A percentile compares a stretch with the other conserved stretches of the same genome.
These are phyloP conservation scores for Silene uniflora DNA, from an alignment of 148 eudicot genomes.

Conservation along the genomic window DNA sequence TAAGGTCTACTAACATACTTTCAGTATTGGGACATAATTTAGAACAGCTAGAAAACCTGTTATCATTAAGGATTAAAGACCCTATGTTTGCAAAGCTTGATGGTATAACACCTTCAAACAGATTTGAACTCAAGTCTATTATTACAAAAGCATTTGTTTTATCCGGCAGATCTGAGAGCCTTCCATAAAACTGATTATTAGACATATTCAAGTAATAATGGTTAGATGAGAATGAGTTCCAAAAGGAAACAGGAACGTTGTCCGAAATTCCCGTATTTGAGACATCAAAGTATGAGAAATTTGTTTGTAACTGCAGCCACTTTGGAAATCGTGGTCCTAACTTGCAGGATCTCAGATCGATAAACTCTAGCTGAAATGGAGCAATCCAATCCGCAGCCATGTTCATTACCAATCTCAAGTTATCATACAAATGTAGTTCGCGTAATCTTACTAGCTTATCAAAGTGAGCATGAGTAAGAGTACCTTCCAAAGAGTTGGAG, in stretches of 20 bases:
- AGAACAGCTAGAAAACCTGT: conserved; percentile 4
- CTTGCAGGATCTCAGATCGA: conserved; percentile 10
- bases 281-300: no score
- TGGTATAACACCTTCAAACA: conserved; percentile 18
- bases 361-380: conserved; percentile 1
- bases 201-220: conserved; percentile 8
- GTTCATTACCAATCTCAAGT: conserved; percentile 11
- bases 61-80: not conserved
- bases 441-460: conserved; percentile 22
- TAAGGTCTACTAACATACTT: not conserved
- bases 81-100: not conserved
- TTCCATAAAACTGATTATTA: conserved; percentile 12
- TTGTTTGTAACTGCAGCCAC: no score
- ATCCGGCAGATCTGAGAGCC: not conserved
- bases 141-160: not conserved
- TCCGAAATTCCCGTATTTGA: not conserved
- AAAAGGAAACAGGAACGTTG: conserved; percentile 6
- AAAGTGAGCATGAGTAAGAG: conserved; percentile 18
- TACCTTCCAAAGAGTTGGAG: conserved; percentile 28
- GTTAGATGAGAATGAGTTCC: not conserved
- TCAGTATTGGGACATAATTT: conserved; percentile 11
- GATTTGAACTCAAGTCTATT: conserved; percentile 17
- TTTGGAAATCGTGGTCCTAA: not conserved
- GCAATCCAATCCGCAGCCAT: conserved; percentile 20
- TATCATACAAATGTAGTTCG: conserved; percentile 18